A percentile compares a stretch with the other conserved stretches of the same genome.
phyloP scores from a whole-genome alignment of 495 filamentous ascomycete genomes.

The Cairneyella variabilis region DNA sequence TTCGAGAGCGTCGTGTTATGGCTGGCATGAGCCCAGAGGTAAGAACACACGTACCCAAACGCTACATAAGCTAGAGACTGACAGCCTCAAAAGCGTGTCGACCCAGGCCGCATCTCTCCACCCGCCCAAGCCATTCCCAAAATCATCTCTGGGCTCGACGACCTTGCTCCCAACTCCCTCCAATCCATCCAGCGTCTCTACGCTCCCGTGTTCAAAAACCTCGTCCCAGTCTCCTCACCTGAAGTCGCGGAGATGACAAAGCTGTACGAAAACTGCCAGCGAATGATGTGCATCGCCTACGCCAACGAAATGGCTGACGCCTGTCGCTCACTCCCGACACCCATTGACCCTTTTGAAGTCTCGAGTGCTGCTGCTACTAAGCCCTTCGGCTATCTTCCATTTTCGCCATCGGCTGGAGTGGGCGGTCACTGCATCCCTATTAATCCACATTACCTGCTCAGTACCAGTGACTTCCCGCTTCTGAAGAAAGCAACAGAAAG shows the following conservation, averaged over 20 bases:
- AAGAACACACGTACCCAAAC: not conserved
- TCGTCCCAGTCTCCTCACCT: slow-evolving; percentile 34
- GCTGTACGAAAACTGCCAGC: slow-evolving; percentile 39
- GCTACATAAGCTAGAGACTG: not conserved
- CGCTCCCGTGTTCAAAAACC: slow-evolving; percentile 27
- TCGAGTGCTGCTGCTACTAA: slow-evolving; percentile 34
- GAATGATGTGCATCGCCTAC: slow-evolving; percentile 37
- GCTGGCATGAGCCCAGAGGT: slow-evolving; percentile 30
- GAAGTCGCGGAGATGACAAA: slow-evolving; percentile 42
- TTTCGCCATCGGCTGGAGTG: slow-evolving; percentile 32
- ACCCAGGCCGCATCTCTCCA: slow-evolving; percentile 32
- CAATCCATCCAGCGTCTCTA: slow-evolving; percentile 29
- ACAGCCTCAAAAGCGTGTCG: slow-evolving; percentile 33
- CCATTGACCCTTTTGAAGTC: slow-evolving; percentile 37
- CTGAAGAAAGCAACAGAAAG: slow-evolving; percentile 29
- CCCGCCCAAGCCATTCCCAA: slow-evolving; percentile 30
- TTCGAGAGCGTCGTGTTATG: slow-evolving; percentile 18
- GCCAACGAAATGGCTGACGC: slow-evolving; percentile 41
- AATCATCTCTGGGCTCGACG: slow-evolving; percentile 34
- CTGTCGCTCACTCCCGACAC: slow-evolving; percentile 26
- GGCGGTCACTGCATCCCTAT: slow-evolving; percentile 39
- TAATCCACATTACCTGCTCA: slow-evolving; percentile 36
- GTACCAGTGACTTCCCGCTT: no score
- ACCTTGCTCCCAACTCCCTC: slow-evolving; percentile 26
- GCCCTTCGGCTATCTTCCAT: slow-evolving; percentile 36